Evolutionary conservation across 352 stramenopile genomes (phyloP).

Genomic region (Paralagenidium karlingii): DNA sequence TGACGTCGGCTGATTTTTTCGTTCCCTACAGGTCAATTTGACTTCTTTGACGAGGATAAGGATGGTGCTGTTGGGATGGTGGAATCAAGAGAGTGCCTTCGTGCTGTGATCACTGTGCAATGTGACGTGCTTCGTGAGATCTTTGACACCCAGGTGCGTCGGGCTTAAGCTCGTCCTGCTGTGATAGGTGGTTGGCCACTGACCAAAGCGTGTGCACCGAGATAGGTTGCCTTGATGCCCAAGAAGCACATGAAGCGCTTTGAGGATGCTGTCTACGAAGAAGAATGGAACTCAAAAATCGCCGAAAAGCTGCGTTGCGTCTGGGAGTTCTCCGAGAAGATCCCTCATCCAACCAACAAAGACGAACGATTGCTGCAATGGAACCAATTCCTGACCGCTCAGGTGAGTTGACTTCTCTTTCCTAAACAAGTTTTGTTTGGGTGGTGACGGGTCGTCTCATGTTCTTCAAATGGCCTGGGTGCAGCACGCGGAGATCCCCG

Average conservation of each 20-base stretch:
- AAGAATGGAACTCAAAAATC: constrained; percentile 58
- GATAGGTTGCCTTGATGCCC: constrained; percentile 35
- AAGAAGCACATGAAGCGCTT: constrained; percentile 52
- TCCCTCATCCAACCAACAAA: too few species aligned
- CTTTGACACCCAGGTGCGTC: constrained; percentile 41
- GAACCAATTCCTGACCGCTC: constrained; percentile 1
- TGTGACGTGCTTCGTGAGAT: constrained; percentile 40
- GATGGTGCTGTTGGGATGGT: constrained; percentile 35
- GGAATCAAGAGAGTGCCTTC: constrained; percentile 40
- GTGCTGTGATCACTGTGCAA: constrained; percentile 44
- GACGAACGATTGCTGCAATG: constrained; percentile 13
- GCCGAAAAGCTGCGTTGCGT: constrained; percentile 63
- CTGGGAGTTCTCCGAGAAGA: constrained; percentile 55
- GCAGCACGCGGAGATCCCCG: constrained; percentile 18
- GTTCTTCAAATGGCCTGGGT: neutral
- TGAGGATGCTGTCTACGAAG: constrained; percentile 28
- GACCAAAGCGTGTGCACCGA: too few species aligned
- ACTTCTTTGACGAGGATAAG: constrained; percentile 36
- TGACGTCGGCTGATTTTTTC: constrained; percentile 1
- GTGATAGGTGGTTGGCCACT: too few species aligned
- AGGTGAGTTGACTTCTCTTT: too few species aligned
- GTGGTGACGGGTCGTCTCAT: too few species aligned
- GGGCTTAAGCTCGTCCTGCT: neutral
- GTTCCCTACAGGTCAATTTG: constrained; percentile 28
- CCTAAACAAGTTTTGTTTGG: too few species aligned